Percentiles rank a stretch among this genome's conserved stretches.
Evolutionary conservation across 495 filamentous ascomycete genomes (phyloP).

Genomic region (Astrocystis sublimbata): DNA sequence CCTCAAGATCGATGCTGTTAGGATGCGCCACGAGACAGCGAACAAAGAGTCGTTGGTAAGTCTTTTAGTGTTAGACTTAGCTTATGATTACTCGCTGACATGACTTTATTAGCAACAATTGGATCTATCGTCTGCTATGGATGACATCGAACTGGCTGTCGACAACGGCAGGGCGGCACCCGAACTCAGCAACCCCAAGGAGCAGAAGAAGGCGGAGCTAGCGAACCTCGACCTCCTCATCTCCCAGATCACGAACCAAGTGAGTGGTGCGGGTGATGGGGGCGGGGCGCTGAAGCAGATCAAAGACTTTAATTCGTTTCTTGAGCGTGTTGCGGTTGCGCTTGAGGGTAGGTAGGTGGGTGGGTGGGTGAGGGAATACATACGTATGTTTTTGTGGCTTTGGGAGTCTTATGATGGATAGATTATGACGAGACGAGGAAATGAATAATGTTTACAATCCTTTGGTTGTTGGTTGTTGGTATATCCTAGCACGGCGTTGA

Average conservation of each 20-base stretch:
- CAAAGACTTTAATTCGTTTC: conserved; percentile 57
- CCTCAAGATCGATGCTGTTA: conserved; percentile 67
- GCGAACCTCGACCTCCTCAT: conserved; percentile 52
- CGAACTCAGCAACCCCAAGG: conserved; percentile 35
- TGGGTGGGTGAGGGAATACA: conserved; percentile 7
- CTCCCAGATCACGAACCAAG: conserved; percentile 47
- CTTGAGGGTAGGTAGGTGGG: conserved; percentile 53
- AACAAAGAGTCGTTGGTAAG: conserved; percentile 49
- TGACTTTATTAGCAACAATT: conserved; percentile 46
- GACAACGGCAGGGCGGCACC: conserved; percentile 46
- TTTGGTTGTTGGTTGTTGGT: no score
- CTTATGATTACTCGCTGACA: conserved; percentile 12
- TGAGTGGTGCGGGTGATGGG: conserved; percentile 41
- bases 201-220: conserved; percentile 43
- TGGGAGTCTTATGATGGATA: no score
- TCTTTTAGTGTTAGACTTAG: background rate
- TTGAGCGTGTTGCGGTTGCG: conserved; percentile 52
- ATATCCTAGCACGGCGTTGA: no score
- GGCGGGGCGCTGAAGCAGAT: conserved; percentile 55
- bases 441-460: conserved; percentile 7
- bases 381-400: background rate
- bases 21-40: conserved; percentile 58
- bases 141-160: conserved; percentile 57
- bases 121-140: conserved; percentile 51
- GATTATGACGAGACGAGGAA: conserved; percentile 6